Base-by-base conservation (phyloP, 768 basidiomycete genomes). In the Macrolepiota dolichaula region DNA sequence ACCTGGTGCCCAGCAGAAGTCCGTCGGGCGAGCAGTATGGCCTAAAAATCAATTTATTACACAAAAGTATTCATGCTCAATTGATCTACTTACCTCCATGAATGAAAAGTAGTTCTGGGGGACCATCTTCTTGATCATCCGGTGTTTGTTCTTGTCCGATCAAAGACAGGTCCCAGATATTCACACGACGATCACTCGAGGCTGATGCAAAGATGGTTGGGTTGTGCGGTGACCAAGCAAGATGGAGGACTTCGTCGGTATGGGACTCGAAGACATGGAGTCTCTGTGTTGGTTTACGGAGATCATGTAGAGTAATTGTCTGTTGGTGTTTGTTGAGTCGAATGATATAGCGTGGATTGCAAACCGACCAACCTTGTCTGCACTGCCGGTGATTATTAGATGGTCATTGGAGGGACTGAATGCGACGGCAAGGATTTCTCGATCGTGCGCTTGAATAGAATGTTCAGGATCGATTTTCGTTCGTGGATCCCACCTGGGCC, bases 81-180 rank as follows among this genome's bases (percentile, higher is more conserved):
- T 51, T 9, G 53, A 57, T 25, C 4, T 62, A 57, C 65, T 72
- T 78, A 85, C 91, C 97, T 66, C 97, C 97, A 66, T 99, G 97
- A 51, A 98, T 84, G 73, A 99, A 99, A 65, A 98, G 74, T 61
- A 98, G 76, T 73, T 99, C 97, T 0, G 97, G 97, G 15, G 97
- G 95, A 1, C 97, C 97, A 68, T 99, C 97, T 72, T 99, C 97
- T 61, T 94, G 92, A 70, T 99, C 97, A 65, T 99, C 97, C 3
- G 96, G 97, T 1, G 94, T 92, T 73, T 99, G 97, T 72, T 99
- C 97, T 42, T 89, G 84, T 0, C 97, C 97, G 63, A 98, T 96
- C 62, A 89, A 84, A 24, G 86, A 81, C 60, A 98, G 73, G 76
- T 99, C 96, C 97, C 97, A 99, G 51, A 98, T 79, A 67, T 97